Conservation (phyloP, 2,329 filamentous ascomycete genomes). For the Lasiodiplodia citricola region DNA sequence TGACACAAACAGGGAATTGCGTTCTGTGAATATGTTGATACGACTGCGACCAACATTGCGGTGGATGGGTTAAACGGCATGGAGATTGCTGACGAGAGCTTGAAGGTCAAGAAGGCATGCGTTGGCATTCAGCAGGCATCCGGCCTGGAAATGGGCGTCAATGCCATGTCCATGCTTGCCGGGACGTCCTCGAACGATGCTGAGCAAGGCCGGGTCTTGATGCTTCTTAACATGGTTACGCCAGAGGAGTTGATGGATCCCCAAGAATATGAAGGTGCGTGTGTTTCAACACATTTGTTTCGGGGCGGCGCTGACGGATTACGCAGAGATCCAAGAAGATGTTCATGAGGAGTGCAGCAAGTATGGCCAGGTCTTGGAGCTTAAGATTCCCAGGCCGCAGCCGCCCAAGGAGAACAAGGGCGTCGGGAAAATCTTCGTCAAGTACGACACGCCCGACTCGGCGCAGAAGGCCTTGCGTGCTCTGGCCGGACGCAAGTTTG, state of each 20-base stretch:
- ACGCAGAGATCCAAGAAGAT: slow-evolving; percentile 91
- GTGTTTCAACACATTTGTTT: slow-evolving; percentile 5
- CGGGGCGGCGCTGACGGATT: slow-evolving; percentile 40
- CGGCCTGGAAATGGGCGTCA: slow-evolving; percentile 92
- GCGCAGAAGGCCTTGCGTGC: slow-evolving; percentile 85
- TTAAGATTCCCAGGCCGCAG: slow-evolving; percentile 90
- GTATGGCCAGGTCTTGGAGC: slow-evolving; percentile 81
- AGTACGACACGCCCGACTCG: slow-evolving; percentile 79
- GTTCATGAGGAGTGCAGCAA: slow-evolving; percentile 92
- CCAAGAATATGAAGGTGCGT: slow-evolving; percentile 90
- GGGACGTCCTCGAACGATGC: slow-evolving; percentile 81
- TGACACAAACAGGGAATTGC: slow-evolving; percentile 75
- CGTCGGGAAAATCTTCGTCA: slow-evolving; percentile 97
- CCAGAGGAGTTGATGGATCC: slow-evolving; percentile 91
- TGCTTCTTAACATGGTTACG: slow-evolving; percentile 98
- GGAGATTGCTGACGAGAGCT: slow-evolving; percentile 83
- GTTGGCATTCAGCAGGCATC: slow-evolving; percentile 92
- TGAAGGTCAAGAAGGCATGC: slow-evolving; percentile 87
- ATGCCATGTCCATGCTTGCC: slow-evolving; percentile 96
- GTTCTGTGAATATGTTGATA: slow-evolving; percentile 92
- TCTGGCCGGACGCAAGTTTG: slow-evolving; percentile 94
- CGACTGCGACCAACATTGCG: slow-evolving; percentile 78
- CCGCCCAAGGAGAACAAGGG: slow-evolving; percentile 84
- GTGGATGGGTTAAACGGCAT: slow-evolving; percentile 92
- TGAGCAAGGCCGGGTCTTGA: slow-evolving; percentile 82